Evolutionary conservation across 345 rosid species (phyloP), one percentile per base, ranked within the genome.

Genomic region (Rhizophora mangle): DNA sequence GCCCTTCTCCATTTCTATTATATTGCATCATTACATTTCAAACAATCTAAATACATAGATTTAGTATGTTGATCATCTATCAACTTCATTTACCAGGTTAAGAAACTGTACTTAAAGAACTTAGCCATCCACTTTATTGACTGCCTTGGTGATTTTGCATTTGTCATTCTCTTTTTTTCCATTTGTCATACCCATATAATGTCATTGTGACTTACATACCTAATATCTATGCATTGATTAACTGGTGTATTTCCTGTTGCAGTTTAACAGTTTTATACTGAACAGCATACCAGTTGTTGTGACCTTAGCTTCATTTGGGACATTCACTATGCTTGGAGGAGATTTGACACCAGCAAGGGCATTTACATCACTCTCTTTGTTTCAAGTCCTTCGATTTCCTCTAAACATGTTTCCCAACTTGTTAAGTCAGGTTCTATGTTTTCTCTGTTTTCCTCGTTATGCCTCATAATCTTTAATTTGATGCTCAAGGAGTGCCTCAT

Each of bases 321-420:
- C 80, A 47, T 77, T 77, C 67, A 77, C 80, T 39, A 68, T 64
- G 39, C 73, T 77, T 49, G 80, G 80, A 15, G 80, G 80, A 59
- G 80, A 77, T 21, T 68, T 77, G 69, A 77, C 80, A 22, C 80
- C 80, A 57, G 69, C 80, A 27, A 72, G 76, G 68, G 80, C 80
- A 47, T 77, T 77, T 62, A 77, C 80, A 15, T 77, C 80, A 15
- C 76, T 77, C 27, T 68, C 80, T 72, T 43, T 77, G 30, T 77
- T 77, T 77, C 80, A 77, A 77, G 76, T 77, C 21, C 51, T 77
- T 58, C 64, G 80, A 43, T 67, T 49, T 60, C 80, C 80, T 29
- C 62, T 77, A n/a, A 77, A 77, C 76, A 77, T 77, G 76, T 73
- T 77, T 58, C 80, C 76, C 26, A 77, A 59, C 76, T 77, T 77